phyloP scores from a whole-genome alignment of 768 basidiomycete genomes.

The Lactarius psammicola region DNA sequence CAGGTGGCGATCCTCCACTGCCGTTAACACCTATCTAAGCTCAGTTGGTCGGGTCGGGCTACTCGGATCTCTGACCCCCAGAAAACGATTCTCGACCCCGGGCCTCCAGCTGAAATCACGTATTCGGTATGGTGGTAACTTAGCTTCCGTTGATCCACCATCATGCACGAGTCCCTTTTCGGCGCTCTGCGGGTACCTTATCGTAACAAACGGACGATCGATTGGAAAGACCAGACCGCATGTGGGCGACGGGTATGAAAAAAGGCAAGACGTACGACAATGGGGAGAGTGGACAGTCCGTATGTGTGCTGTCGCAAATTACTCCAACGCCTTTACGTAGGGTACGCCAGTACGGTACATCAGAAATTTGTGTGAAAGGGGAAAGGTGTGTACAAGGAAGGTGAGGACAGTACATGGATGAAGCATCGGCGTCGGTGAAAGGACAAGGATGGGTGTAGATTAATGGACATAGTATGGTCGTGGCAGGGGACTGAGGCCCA shows the following conservation, averaged over 20 bases:
- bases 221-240: neutral
- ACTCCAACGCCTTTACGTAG: slow-evolving; percentile 3
- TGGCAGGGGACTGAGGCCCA: neutral
- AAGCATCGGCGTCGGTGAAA: slow-evolving; percentile 3
- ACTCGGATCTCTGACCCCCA: neutral
- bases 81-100: neutral
- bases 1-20: neutral
- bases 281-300: neutral
- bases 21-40: neutral
- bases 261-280: neutral
- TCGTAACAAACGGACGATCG: neutral
- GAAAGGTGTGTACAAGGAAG: slow-evolving; percentile 12
- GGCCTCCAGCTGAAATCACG: neutral
- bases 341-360: slow-evolving; percentile 8
- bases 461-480: neutral
- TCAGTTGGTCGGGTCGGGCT: neutral
- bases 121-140: neutral
- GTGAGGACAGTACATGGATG: slow-evolving; percentile 5
- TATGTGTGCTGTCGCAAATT: slow-evolving; percentile 1
- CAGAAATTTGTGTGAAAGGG: neutral
- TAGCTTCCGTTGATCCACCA: neutral
- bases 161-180: neutral
- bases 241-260: neutral
- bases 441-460: neutral
- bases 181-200: neutral